phyloP scores from a whole-genome alignment of 805 yeast species.

The Tetrapisispora pingtungensis region DNA sequence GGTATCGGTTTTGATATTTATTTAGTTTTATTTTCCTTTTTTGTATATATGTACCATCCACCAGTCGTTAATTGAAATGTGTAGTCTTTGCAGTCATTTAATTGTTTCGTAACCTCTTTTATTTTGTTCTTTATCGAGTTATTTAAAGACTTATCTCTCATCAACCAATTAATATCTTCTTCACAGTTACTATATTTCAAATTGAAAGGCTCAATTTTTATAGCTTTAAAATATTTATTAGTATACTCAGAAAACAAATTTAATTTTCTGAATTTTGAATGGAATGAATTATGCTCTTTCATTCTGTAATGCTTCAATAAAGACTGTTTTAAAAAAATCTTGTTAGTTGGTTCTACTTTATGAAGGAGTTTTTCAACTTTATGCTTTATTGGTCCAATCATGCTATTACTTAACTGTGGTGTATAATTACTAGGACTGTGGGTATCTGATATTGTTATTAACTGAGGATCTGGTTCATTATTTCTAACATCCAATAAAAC shows the following conservation, averaged over 20 bases:
- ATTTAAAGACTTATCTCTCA: background rate
- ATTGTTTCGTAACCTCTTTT: background rate
- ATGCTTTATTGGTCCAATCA: background rate
- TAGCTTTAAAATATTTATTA: background rate
- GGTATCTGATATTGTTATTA: too few species aligned
- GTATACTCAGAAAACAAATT: slow-evolving; percentile 7
- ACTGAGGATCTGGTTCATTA: too few species aligned
- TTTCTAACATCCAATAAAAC: too few species aligned
- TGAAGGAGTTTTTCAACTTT: too few species aligned
- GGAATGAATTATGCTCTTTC: background rate
- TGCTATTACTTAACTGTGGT: too few species aligned
- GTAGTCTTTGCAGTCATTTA: background rate
- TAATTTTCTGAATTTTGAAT: background rate
- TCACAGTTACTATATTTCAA: background rate
- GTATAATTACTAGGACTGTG: too few species aligned
- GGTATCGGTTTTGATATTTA: background rate
- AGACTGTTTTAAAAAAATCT: background rate
- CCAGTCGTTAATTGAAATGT: background rate
- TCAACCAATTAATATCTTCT: background rate
- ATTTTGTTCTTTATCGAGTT: background rate
- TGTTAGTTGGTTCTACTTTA: background rate
- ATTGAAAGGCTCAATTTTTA: background rate
- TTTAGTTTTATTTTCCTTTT: background rate
- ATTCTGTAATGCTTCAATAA: background rate
- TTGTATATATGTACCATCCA: slow-evolving; percentile 1